Evolutionary conservation across 441 rosid species (phyloP).

Genomic region (Erodium trifolium): DNA sequence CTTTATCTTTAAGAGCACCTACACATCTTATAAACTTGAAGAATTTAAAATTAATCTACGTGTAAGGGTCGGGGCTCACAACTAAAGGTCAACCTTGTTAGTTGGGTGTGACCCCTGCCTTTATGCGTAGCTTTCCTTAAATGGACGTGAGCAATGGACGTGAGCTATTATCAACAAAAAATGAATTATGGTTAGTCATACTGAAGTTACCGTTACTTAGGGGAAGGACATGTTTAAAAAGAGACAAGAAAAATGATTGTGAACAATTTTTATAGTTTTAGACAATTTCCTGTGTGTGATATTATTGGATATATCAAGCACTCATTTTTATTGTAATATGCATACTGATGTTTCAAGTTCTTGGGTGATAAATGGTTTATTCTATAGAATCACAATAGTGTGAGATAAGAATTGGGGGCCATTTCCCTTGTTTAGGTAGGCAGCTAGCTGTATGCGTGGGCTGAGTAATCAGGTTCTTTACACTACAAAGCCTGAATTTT

Average conservation of each 20-base stretch:
- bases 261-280: neutral
- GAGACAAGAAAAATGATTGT: neutral
- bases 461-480: neutral
- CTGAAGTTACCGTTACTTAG: neutral
- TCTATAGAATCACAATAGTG: neutral
- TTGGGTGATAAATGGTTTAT: neutral
- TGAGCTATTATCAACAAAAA: neutral
- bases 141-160: neutral
- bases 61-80: neutral
- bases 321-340: neutral
- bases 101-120: neutral
- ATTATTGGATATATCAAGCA: neutral
- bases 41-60: neutral
- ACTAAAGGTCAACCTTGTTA: neutral
- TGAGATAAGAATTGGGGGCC: neutral
- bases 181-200: neutral
- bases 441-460: neutral
- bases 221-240: neutral
- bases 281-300: neutral
- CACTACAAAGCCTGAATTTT: too few species aligned
- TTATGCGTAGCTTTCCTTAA: neutral
- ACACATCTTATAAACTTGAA: neutral
- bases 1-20: neutral
- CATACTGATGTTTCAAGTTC: conserved; percentile 4
- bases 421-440: neutral